phyloP scores from a whole-genome alignment of 352 stramenopile genomes.

The Phytopythium litorale region DNA sequence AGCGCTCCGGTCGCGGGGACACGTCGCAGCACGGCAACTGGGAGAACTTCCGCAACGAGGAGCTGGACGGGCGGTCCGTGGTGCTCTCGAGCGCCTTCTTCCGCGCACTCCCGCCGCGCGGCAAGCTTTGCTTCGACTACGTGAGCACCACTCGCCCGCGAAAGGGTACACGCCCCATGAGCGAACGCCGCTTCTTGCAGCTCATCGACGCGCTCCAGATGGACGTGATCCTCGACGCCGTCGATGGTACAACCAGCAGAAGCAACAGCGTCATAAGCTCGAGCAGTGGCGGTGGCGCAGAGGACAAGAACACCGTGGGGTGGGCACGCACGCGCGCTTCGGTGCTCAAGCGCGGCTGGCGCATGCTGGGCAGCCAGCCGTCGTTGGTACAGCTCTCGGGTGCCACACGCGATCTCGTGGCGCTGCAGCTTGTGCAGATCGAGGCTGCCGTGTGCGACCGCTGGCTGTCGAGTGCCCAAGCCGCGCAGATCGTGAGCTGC shows the following conservation, averaged over 20 bases:
- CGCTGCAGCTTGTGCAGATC: constrained; percentile 78
- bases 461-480: constrained; percentile 70
- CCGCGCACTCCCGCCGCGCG: constrained; percentile 53
- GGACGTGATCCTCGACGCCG: constrained; percentile 13
- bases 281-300: background rate
- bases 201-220: constrained; percentile 65
- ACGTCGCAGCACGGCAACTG: constrained; percentile 90
- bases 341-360: constrained; percentile 36
- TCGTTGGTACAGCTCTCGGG: constrained; percentile 44
- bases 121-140: constrained; percentile 89
- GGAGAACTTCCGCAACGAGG: constrained; percentile 92
- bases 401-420: constrained; percentile 62
- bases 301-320: background rate
- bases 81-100: constrained; percentile 80
- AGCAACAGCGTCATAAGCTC: background rate
- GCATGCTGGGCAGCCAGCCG: constrained; percentile 25
- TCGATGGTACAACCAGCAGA: background rate
- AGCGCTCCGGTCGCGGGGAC: constrained; percentile 48
- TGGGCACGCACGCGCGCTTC: constrained; percentile 26
- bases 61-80: constrained; percentile 65
- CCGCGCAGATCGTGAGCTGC: constrained; percentile 64
- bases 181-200: constrained; percentile 65
- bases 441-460: constrained; percentile 73
- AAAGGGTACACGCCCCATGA: constrained; percentile 53
- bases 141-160: constrained; percentile 80